Evolutionary conservation across 2,329 filamentous ascomycete species (phyloP), one percentile per base, ranked within the genome.

Genomic region (Thelonectria rubi): DNA sequence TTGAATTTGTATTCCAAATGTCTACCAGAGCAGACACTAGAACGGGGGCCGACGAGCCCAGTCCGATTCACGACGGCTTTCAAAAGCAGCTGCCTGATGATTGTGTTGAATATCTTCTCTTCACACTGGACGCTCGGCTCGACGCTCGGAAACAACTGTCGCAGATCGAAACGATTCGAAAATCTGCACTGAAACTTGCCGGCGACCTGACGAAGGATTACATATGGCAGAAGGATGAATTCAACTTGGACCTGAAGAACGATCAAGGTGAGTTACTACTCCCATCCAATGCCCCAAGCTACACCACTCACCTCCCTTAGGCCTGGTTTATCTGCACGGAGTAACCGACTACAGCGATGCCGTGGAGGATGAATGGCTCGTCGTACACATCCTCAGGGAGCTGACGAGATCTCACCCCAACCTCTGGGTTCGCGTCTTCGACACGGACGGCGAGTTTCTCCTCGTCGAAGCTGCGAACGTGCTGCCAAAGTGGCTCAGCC

Each of bases 291-390:
- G 34, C 3, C 14, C 14, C 6, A 24, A n/a, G n/a, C 9, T 65
- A 3, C 66, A 58, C 45, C 58, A 34, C 53, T 11, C 45, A 42
- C 9, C 8, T 15, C 34, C 6, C 24, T 49, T 42, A 84, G 84
- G 82, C 1, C 73, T 87, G 9, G 73, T 81, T n/a, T 88, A 89
- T 65, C 84, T 99, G 6, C 85, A 87, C 65, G 94, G 94, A 18
- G 82, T 83, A 53, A 95, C 93, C 1, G 91, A 94, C 74, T 98
- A 93, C 72, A 94, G 94, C 9, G 96, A 99, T 77, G 95, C 93
- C 0, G 89, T 98, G 4, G 94, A 97, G 72, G 95, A 99, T 71
- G 96, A 99, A 80, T 99, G 95, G 96, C 85, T 98, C 6, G 89
- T 98, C 62, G 94, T 98, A 18, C 97, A 94, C 78, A 80, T 98